A percentile compares a stretch with the other conserved stretches of the same genome.
phyloP scores from a whole-genome alignment of 208 protist genomes.

The Acanthamoeba lenticulata region DNA sequence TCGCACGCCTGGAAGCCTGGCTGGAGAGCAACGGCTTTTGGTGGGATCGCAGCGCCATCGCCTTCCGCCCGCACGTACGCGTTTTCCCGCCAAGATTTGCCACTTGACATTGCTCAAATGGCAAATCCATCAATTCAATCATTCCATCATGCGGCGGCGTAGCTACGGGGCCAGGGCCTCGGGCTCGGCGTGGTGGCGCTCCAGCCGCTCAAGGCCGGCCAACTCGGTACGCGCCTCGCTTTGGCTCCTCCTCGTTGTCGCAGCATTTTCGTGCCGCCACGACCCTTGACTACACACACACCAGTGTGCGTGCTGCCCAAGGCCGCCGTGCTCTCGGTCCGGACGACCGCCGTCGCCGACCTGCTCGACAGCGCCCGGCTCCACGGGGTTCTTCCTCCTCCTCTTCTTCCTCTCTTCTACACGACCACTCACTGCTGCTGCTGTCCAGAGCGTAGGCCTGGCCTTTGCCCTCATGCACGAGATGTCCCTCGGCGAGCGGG shows the following conservation, averaged over 20 bases:
- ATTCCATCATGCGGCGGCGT: no score
- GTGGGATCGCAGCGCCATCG: background rate
- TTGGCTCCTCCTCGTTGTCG: no score
- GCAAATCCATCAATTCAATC: no score
- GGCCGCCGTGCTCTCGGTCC: background rate
- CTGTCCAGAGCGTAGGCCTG: background rate
- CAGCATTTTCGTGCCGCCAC: no score
- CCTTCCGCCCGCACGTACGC: background rate
- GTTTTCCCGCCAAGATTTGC: no score
- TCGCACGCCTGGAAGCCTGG: background rate
- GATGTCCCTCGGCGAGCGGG: background rate
- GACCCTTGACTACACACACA: no score
- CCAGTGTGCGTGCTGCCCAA: background rate
- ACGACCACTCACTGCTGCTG: background rate
- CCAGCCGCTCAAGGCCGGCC: background rate
- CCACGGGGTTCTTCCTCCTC: background rate
- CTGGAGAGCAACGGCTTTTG: background rate
- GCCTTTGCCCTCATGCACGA: background rate
- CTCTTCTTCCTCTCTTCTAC: no score
- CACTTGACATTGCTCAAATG: no score
- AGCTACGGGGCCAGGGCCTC: background rate
- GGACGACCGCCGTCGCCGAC: background rate
- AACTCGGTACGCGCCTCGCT: background rate
- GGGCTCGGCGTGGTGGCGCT: background rate
- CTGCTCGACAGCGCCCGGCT: background rate